These are phyloP conservation scores for Euryodendron excelsum DNA, from an alignment of 148 eudicot genomes.

Conservation along the genomic window DNA sequence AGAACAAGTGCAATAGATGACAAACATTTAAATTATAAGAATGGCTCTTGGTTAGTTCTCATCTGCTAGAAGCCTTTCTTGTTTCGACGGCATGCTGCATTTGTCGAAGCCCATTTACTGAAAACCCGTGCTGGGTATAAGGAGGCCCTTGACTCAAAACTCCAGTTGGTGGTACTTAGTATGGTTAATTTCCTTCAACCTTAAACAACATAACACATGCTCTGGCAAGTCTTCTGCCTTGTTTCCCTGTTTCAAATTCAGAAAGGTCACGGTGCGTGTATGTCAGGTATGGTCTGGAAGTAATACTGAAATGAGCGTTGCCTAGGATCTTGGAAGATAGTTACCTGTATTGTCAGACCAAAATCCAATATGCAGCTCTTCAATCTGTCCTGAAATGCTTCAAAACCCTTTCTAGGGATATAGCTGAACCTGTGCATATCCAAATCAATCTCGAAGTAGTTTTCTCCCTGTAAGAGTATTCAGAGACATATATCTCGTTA, in stretches of 20 bases:
- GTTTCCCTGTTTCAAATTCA: conserved; percentile 65
- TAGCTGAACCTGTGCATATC: conserved; percentile 92
- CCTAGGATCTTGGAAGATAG: neutral
- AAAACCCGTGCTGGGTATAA: neutral
- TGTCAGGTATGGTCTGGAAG: neutral
- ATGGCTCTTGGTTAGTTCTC: neutral
- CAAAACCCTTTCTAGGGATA: conserved; percentile 82
- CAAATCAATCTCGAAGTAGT: conserved; percentile 88
- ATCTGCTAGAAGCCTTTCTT: neutral
- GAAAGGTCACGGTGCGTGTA: neutral
- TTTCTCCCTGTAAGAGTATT: conserved; percentile 59
- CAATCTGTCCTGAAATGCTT: conserved; percentile 73
- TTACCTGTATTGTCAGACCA: conserved; percentile 89
- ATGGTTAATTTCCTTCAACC: conserved; percentile 75
- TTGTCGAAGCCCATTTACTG: neutral
- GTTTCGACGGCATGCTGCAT: neutral
- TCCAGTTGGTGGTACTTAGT: conserved; percentile 64
- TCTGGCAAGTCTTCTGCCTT: conserved; percentile 90
- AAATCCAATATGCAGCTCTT: conserved; percentile 76
- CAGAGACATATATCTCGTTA: neutral
- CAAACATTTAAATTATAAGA: neutral
- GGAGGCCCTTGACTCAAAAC: conserved; percentile 33
- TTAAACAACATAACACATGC: conserved; percentile 67
- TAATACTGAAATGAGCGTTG: neutral
- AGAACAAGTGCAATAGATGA: neutral